Conservation (phyloP, 176 grass and related monocot genomes). For the Elymus sibiricus region DNA sequence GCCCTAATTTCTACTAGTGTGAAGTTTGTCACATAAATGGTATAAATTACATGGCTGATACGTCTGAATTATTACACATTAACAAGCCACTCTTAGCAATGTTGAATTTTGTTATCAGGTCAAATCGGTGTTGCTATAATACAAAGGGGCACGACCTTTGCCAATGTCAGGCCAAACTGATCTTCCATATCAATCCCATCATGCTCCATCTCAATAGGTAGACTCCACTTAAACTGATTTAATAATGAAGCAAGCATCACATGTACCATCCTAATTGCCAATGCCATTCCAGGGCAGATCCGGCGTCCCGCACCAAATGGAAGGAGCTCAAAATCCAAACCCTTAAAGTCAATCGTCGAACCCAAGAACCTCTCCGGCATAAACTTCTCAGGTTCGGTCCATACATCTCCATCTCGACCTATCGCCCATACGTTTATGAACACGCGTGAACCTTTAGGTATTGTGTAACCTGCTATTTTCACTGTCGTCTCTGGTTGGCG, state of each 20-base stretch:
- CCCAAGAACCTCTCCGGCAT: constrained; percentile 38
- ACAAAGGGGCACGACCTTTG: neutral
- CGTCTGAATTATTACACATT: no score
- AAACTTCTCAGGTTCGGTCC: constrained; percentile 6
- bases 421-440: constrained; percentile 32
- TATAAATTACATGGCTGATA: no score
- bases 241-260: constrained; percentile 16
- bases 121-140: neutral
- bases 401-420: neutral
- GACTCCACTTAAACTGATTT: neutral
- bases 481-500: neutral
- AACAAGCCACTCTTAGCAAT: neutral
- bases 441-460: constrained; percentile 11
- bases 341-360: neutral
- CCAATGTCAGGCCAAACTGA: neutral
- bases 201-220: neutral
- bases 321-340: constrained; percentile 15
- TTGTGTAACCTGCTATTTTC: neutral
- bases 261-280: constrained; percentile 22
- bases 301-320: constrained; percentile 11
- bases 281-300: neutral
- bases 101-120: neutral
- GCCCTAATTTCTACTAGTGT: no score
- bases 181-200: constrained; percentile 32
- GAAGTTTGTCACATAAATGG: no score